Evolutionary conservation across 257 asterid species (phyloP), one percentile per base, ranked within the genome.

Genomic region (Solanum clarkiae): DNA sequence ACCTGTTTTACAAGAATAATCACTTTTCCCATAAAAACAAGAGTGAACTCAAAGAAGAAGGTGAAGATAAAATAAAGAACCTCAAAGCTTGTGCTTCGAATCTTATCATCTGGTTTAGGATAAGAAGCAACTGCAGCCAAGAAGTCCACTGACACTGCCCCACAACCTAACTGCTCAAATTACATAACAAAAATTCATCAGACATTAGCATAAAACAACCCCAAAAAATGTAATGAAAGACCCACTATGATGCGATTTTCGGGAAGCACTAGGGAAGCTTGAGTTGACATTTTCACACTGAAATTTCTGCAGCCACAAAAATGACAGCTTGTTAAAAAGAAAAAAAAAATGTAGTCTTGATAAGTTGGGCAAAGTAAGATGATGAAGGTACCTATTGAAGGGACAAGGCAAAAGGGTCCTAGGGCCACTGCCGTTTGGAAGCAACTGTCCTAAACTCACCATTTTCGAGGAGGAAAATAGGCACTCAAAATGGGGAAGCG

Each of bases 21-120:
- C 60, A 83, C 18, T 47, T 69, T 13, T 53, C 53, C n/a, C 57
- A 20, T 0, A 13, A 13, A 59, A 68, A 32, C 0, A 56, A 1
- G 17, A 18, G 9, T 1, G 45, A 82, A 5, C 0, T 66, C 14
- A 68, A 24, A 20, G 7, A 26, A 29, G 24, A 62, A 12, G 22
- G 8, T 42, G 56, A 79, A 14, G 11, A 54, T 36, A 66, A 45
- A 10, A 85, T 13, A 18, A 24, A 74, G 51, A 71, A 96, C 99
- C 98, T 90, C 89, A 68, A 93, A 81, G 86, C 95, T 91, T 80
- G 97, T 95, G 94, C 94, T 94, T 81, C 99, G 91, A 74, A 86
- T 93, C 88, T 95, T 97, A 84, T 97, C 98, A 84, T 97, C 98
- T 63, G 99, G 99, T 32, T 90, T 91, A 14, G 99, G 99, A 89